A percentile compares a stretch with the other conserved stretches of the same genome.
Conservation (phyloP, 129 eudicot genomes). For the Gnaphalium uliginosum region DNA sequence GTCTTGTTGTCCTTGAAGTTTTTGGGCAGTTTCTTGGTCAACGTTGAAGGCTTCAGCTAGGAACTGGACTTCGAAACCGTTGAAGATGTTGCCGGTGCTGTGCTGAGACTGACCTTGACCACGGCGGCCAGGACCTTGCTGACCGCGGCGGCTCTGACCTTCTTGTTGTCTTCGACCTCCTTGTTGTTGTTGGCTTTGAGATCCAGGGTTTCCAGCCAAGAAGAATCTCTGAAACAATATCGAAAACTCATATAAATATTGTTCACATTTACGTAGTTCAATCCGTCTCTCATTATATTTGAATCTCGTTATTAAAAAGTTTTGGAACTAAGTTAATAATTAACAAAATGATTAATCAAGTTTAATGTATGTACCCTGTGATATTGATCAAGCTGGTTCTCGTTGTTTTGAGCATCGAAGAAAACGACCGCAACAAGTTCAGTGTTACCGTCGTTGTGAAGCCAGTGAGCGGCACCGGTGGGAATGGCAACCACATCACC, state of each 20-base stretch:
- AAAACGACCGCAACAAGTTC: conserved; percentile 51
- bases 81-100: conserved; percentile 48
- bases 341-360: background rate
- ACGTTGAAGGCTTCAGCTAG: conserved; percentile 55
- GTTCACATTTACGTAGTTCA: background rate
- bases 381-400: conserved; percentile 62
- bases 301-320: background rate
- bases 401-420: conserved; percentile 43
- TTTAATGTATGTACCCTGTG: conserved; percentile 40
- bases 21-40: conserved; percentile 49
- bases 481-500: conserved; percentile 66
- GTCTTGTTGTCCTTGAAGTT: conserved; percentile 54
- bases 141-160: background rate
- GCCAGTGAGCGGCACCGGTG: conserved; percentile 68
- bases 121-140: background rate
- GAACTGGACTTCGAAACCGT: conserved; percentile 39
- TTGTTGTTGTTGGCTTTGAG: conserved; percentile 28
- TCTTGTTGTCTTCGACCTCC: conserved; percentile 15
- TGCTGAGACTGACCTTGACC: conserved; percentile 11
- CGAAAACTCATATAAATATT: background rate
- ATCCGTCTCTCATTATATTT: no score
- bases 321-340: background rate
- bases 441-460: conserved; percentile 53
- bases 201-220: conserved; percentile 43
- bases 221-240: conserved; percentile 31